Evolutionary conservation across 345 rosid species (phyloP).

Genomic region (Streptanthus diversifolius): DNA sequence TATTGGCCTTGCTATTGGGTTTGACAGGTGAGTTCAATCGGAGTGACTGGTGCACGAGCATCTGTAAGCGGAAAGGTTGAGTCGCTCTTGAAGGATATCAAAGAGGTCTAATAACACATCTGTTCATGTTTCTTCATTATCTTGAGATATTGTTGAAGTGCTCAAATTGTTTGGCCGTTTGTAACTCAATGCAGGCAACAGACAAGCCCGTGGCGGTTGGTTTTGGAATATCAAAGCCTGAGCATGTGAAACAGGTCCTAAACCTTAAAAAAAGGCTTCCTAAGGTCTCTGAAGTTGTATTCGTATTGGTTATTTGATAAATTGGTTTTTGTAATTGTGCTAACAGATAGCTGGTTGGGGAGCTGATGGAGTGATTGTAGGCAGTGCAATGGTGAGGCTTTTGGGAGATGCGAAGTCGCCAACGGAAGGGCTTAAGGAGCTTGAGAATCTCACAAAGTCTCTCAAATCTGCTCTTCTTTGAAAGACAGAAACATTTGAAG

Average conservation of each 20-base stretch:
- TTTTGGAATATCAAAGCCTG: slow-evolving; percentile 80
- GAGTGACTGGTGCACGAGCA: slow-evolving; percentile 90
- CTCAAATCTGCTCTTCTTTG: slow-evolving; percentile 62
- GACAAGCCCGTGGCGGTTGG: slow-evolving; percentile 78
- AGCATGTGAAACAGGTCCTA: slow-evolving; percentile 69
- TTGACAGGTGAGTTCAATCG: slow-evolving; percentile 78
- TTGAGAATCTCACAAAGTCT: slow-evolving; percentile 62
- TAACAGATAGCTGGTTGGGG: slow-evolving; percentile 74
- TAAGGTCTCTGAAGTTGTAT: not conserved
- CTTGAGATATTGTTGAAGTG: not conserved
- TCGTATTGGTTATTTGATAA: not conserved
- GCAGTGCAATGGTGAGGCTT: slow-evolving; percentile 79
- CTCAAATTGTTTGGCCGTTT: not conserved
- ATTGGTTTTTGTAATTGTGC: not conserved
- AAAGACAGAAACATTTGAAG: slow-evolving; percentile 16
- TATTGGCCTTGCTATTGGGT: slow-evolving; percentile 13
- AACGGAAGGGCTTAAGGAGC: slow-evolving; percentile 67
- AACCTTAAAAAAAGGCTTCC: not conserved
- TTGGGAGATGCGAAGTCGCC: slow-evolving; percentile 74
- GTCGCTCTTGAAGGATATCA: slow-evolving; percentile 65
- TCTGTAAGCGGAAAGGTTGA: slow-evolving; percentile 66
- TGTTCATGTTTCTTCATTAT: not conserved
- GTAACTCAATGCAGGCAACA: slow-evolving; percentile 43
- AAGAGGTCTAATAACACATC: slow-evolving; percentile 33
- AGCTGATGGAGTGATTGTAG: slow-evolving; percentile 83